Evolutionary conservation across 108 stramenopile genomes (phyloP), one percentile per base, ranked within the genome.

Genomic region (Discostella stelligeroides): DNA sequence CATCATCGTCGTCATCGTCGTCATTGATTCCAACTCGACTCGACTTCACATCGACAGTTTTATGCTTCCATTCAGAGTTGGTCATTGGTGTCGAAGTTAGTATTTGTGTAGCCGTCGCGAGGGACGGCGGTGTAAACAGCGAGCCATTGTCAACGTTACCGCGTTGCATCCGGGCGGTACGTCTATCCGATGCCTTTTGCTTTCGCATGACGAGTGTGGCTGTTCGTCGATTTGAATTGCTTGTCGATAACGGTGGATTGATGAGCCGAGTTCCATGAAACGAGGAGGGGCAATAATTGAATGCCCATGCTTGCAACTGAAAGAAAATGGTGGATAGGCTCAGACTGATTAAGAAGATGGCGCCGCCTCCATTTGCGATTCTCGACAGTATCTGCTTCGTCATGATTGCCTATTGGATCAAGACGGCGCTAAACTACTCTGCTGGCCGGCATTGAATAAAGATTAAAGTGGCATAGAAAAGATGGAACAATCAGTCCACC

Each of bases 101-200:
- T 25, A 62, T 82, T 81, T 47, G 57, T 34, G 37, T 59, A 25
- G 62, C 18, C 9, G 60, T 42, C 17, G 45, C 13, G 9, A 64
- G 39, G 37, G 46, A 45, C 5, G 20, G 28, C 25, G 68, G 61
- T 14, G 68, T 59, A 41, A 60, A 58, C 25, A 71, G 42, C 13
- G 66, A 63, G 40, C 61, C 68, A 48, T 27, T 40, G 41, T 83
- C 76, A 11, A 66, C 20, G 48, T 69, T 49, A 38, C 85, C 84
- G 27, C 83, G 66, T 50, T 94, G 92, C 77, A 83, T 39, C 56
- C 89, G 72, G 21, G 87, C 60, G 0, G 92, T 94, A 14, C 89
- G 85, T 60, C 85, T 87, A 68, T 94, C 92, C 12, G 84, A 85
- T 38, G 92, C 88, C 76, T 91, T 94, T 79, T 94, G 92, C 64